Conservation (phyloP, 1,284 basidiomycete species). For the Ceratobasidium sp. region DNA sequence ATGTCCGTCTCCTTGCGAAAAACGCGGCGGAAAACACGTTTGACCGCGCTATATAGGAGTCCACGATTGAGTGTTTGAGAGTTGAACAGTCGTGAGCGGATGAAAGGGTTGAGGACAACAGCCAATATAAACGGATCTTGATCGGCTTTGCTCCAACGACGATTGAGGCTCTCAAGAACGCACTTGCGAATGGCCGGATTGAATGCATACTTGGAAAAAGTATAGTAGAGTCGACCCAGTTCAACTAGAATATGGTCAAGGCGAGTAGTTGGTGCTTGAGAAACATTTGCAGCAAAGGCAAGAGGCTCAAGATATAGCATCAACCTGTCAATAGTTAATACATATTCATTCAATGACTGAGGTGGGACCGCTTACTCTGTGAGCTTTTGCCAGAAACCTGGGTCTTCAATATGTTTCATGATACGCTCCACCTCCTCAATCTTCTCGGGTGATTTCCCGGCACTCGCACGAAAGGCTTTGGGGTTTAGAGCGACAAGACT, state of each 20-base stretch:
- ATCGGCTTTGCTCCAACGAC: slow-evolving; percentile 53
- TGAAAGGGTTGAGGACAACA: slow-evolving; percentile 51
- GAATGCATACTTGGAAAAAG: neutral
- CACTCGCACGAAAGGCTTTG: neutral
- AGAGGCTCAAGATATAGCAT: slow-evolving; percentile 51
- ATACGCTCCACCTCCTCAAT: neutral
- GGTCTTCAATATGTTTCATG: neutral
- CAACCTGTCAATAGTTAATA: slow-evolving; percentile 43
- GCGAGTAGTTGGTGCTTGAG: slow-evolving; percentile 49
- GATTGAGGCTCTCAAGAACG: slow-evolving; percentile 51
- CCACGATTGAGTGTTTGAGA: neutral
- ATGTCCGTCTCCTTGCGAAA: slow-evolving; percentile 1
- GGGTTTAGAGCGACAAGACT: neutral
- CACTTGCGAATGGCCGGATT: slow-evolving; percentile 38
- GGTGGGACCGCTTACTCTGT: neutral
- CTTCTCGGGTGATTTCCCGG: neutral
- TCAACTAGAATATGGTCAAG: slow-evolving; percentile 53
- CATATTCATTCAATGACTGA: neutral
- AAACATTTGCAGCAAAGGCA: slow-evolving; percentile 52
- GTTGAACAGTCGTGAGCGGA: slow-evolving; percentile 30
- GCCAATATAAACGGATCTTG: slow-evolving; percentile 55
- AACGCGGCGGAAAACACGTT: slow-evolving; percentile 9
- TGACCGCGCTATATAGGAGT: neutral
- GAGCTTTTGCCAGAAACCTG: neutral
- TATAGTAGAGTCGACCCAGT: slow-evolving; percentile 49